Base-by-base conservation (phyloP, 768 basidiomycete genomes). In the Leccinum subtestaceum region DNA sequence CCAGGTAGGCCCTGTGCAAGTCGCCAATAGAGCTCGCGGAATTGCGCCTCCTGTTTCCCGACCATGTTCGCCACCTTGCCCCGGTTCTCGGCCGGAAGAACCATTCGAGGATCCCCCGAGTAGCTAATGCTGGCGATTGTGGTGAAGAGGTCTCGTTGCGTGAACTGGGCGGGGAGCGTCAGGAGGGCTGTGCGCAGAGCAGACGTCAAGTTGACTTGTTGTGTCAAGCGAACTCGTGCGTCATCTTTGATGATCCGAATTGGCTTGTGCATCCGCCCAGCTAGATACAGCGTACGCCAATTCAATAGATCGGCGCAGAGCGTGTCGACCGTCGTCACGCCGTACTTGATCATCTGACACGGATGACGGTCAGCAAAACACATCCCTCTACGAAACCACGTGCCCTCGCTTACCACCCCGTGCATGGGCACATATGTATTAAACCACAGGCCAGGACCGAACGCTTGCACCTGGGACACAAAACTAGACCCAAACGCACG, bases 221-320 rank as follows among this genome's bases (percentile, higher is more conserved):
- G 91, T 19, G 95, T 93, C 54, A 95, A 80, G 55, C 91, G 86
- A 15, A 98, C 92, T 40, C 95, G 88, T 2, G 94, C 88, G 70
- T 97, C 93, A 72, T 95, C 91, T 73, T 87, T 87, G 74, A 97
- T 89, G 67, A 96, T 95, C 52, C 92, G 85, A 51, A 95, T 83
- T 1, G 97, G 97, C 74, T 99, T 99, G 76, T 98, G 97, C 86
- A 98, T 93, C 34, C 97, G 83, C 0, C 97, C 97, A 0, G 95
- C 91, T 43, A 96, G 85, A 73, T 99, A 99, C 3, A 98, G 81
- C 23, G 93, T 84, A 46, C 87, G 82, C 97, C 97, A 99, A 68
- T 93, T 91, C 55, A 95, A 81, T 27, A 98, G 78, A 69, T 99
- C 97, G 1, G 87, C 83, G 65, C 91, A 94, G 29, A 99, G 82